Base-by-base conservation (phyloP, 192 early-diverging fungal species). In the Anaeromyces robustus region DNA sequence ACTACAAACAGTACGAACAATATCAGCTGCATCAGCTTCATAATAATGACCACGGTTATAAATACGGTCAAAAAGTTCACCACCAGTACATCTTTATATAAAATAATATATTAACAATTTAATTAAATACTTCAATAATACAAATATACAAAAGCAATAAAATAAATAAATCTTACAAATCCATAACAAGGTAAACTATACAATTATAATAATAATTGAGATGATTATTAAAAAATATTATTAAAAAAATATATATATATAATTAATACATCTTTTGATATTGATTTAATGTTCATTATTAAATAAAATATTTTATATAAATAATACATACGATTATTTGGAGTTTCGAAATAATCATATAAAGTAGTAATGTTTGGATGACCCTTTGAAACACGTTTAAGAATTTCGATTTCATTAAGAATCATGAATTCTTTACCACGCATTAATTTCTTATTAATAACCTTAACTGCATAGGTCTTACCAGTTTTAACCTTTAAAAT, bases 341-440 rank as follows among this genome's bases (percentile, higher is more conserved):
- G 79, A 0, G 94, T 94, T 81, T 94, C 93, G 83, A 96, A 96
- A 87, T 93, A 94, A 85, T 95, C 94, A 85, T 91, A 88, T 82
- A 95, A 91, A 30, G 94, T 91, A 80, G 96, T 94, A 77, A 98
- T 93, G 89, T 97, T 93, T 30, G 92, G 92, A 88, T 97, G 95
- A 81, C 93, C 89, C 52, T 90, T 89, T 0, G 92, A 93, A 29
- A 98, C 84, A 78, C 88, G 89, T 79, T 92, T 89, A 84, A 98
- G 88, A 30, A 97, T 92, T 39, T 94, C 88, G 84, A 98, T 95
- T 85, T 98, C 97, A 84, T 94, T 93, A 77, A 92, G 82, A 18
- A 98, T 95, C 94, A 98, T 93, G 43, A 92, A 88, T 81, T 93
- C 94, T 80, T 96, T 92, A 59, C 92, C 92, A 32, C 84, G 90